Evolutionary conservation across 2,329 filamentous ascomycete genomes (phyloP).

Genomic region (Phaeosphaeria sp.): DNA sequence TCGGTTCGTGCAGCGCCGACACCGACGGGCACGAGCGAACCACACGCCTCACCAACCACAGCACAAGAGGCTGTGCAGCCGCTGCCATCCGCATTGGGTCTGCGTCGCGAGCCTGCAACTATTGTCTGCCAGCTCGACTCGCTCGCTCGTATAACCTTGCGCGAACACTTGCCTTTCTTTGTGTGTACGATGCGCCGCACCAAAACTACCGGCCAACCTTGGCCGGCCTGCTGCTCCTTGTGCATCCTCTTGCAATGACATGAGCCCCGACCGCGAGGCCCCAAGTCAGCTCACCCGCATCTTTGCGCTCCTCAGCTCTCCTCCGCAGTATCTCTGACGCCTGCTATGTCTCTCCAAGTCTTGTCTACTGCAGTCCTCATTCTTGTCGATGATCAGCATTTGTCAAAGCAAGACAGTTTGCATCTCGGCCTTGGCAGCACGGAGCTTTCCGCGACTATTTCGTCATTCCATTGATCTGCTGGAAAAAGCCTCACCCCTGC

Average conservation of each 20-base stretch:
- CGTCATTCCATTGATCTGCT: background rate
- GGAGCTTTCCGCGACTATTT: background rate
- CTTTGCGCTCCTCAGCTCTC: background rate
- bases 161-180: conserved; percentile 1
- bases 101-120: conserved; percentile 9
- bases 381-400: background rate
- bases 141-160: background rate
- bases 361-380: background rate
- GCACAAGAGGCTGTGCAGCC: conserved; percentile 22
- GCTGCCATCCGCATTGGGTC: conserved; percentile 1
- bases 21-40: conserved; percentile 19
- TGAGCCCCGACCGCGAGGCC: conserved; percentile 5
- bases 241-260: background rate
- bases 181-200: background rate
- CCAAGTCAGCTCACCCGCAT: conserved; percentile 1
- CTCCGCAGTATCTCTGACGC: background rate
- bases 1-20: conserved; percentile 9
- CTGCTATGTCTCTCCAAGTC: background rate
- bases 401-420: background rate
- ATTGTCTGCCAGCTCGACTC: conserved; percentile 3
- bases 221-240: background rate
- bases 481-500: background rate
- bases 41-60: conserved; percentile 13
- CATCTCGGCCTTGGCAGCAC: background rate
- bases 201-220: background rate